Percentiles rank a stretch among this genome's conserved stretches.
These are phyloP conservation scores for Hippophae gyantsensis DNA, from an alignment of 306 rosid genomes.

Conservation along the genomic window DNA sequence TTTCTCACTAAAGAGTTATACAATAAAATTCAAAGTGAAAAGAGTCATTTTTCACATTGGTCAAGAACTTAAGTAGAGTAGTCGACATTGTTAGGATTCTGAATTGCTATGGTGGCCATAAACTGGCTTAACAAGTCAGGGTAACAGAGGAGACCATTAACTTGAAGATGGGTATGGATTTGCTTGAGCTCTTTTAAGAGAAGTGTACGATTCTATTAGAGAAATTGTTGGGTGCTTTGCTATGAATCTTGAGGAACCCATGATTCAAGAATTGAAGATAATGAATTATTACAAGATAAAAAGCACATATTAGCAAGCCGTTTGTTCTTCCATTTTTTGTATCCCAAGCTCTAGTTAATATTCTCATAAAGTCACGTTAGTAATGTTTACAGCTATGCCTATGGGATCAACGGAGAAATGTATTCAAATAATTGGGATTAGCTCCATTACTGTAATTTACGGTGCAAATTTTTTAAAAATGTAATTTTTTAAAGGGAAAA, in stretches of 20 bases:
- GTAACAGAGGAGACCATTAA: slow-evolving; percentile 12
- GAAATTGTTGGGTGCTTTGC: slow-evolving; percentile 1
- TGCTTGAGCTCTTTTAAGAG: slow-evolving; percentile 25
- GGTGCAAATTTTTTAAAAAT: no score
- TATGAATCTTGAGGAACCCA: slow-evolving; percentile 20
- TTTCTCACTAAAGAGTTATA: no score
- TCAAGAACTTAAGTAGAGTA: slow-evolving; percentile 19
- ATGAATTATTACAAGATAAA: no score
- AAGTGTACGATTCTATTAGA: slow-evolving; percentile 16
- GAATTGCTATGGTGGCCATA: slow-evolving; percentile 22
- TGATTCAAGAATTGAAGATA: not conserved
- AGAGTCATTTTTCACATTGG: slow-evolving; percentile 22
- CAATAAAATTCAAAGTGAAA: slow-evolving; percentile 27
- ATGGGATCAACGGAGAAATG: no score
- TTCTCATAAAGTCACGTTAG: no score
- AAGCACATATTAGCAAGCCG: no score
- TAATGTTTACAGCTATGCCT: no score
- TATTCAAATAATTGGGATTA: no score
- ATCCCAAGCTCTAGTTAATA: no score
- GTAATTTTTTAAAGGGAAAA: no score
- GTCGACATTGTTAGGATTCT: slow-evolving; percentile 13
- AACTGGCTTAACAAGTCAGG: slow-evolving; percentile 23
- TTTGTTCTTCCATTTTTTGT: no score
- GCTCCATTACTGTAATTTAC: no score
- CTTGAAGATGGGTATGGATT: slow-evolving; percentile 33